phyloP scores from a whole-genome alignment of 2,329 filamentous ascomycete species.

The Erysiphe neolycopersici region DNA sequence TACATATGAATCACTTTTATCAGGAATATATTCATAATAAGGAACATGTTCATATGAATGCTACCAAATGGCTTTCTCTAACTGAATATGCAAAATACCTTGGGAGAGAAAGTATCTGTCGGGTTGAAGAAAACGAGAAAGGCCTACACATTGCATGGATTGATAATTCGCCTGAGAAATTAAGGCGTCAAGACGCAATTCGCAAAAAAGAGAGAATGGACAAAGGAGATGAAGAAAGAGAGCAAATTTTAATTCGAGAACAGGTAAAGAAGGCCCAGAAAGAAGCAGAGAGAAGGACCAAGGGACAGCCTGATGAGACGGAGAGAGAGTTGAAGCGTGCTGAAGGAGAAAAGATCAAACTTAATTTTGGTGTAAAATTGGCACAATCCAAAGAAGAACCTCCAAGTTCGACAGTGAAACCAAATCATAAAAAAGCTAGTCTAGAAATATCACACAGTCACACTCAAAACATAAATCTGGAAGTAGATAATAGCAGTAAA shows the following conservation, averaged over 20 bases:
- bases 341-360: slow-evolving; percentile 50
- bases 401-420: neutral
- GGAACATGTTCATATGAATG: slow-evolving; percentile 80
- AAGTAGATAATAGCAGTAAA: slow-evolving; percentile 2
- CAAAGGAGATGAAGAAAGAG: slow-evolving; percentile 69
- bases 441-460: neutral
- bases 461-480: neutral
- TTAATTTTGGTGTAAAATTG: slow-evolving; percentile 30
- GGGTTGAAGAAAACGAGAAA: slow-evolving; percentile 74
- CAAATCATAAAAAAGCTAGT: neutral
- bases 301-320: slow-evolving; percentile 18
- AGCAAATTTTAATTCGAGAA: slow-evolving; percentile 56
- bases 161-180: slow-evolving; percentile 67
- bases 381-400: neutral
- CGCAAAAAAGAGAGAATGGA: slow-evolving; percentile 65
- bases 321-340: slow-evolving; percentile 27
- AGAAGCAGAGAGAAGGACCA: slow-evolving; percentile 22
- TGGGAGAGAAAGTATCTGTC: slow-evolving; percentile 62
- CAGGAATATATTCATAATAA: slow-evolving; percentile 78
- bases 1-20: slow-evolving; percentile 82
- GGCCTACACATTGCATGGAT: slow-evolving; percentile 74
- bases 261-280: slow-evolving; percentile 56
- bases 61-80: slow-evolving; percentile 66
- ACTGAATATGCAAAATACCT: slow-evolving; percentile 78
- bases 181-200: slow-evolving; percentile 56